Base-by-base conservation (phyloP, 768 basidiomycete genomes). In the Lactarius vividus region DNA sequence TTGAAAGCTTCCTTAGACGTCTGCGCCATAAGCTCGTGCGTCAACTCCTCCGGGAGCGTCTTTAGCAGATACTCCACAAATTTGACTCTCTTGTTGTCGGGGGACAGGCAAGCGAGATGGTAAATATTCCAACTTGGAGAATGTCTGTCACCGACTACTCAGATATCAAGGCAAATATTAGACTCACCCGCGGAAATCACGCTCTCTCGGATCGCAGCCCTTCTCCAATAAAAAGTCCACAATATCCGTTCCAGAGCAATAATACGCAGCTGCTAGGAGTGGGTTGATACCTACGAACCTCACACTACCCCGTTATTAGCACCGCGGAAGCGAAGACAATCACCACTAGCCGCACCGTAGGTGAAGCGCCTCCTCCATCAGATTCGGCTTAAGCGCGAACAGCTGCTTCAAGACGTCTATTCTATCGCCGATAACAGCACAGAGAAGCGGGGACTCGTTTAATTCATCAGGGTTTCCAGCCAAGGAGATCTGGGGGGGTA, bases 71-170 rank as follows among this genome's bases (percentile, higher is more conserved):
- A 78, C 29, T 79, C 72, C 18, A 86, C 70, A 26, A 74, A 61
- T 15, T 63, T 61, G 2, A 60, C 10, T 16, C 80, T 65, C 3
- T 76, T 72, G 8, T 68, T 64, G 11, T 76, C 57, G 54, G 74
- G 74, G 0, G 62, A 57, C 0, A 69, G 44, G 70, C 79, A 81
- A 42, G 83, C 71, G 20, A 79, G 74, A 72, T 88, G 87, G 65
- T 80, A 83, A 26, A 87, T 80, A 69, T 88, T 88, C 78, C 79
- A 84, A 5, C 85, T 88, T 63, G 35, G 55, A 57, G 28, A 46
- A 39, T 20, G 15, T 20, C 57, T n/a, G 57, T 66, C 56, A 62
- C 9, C 15, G 28, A 18, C 44, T n/a, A 33, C 7, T 40, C 46
- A 1, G 57, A 62, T 52, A 13, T 1, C 46, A n/a, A 31, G 20